phyloP scores from a whole-genome alignment of 2,329 filamentous ascomycete genomes.

The Fusarium denticulatum region DNA sequence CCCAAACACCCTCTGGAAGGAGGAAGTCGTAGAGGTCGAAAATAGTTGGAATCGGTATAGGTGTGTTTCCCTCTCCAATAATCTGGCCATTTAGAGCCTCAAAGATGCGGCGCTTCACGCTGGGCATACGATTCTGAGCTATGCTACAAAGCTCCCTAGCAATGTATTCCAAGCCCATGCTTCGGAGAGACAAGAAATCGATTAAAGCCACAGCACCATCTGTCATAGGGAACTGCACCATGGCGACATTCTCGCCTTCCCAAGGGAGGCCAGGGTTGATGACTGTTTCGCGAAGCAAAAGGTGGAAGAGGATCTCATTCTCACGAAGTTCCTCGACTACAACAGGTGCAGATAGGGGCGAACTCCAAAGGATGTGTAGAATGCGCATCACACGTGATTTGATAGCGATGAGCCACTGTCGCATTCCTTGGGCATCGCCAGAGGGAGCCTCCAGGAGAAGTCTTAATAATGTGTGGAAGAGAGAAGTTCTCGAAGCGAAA shows the following conservation, averaged over 20 bases:
- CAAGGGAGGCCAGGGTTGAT: conserved; percentile 76
- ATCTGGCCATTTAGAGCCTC: conserved; percentile 83
- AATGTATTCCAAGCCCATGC: conserved; percentile 84
- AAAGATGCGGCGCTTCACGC: conserved; percentile 73
- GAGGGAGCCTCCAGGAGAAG: conserved; percentile 77
- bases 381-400: conserved; percentile 77
- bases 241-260: conserved; percentile 72
- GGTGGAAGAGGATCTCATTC: conserved; percentile 81
- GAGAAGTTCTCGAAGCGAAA: conserved; percentile 76
- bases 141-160: conserved; percentile 85
- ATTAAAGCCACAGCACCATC: conserved; percentile 75
- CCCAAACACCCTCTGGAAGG: conserved; percentile 61
- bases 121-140: conserved; percentile 74
- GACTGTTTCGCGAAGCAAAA: conserved; percentile 77
- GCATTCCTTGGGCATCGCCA: conserved; percentile 67
- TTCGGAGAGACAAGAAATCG: conserved; percentile 81
- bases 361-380: conserved; percentile 83
- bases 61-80: conserved; percentile 71
- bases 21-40: conserved; percentile 96
- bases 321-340: conserved; percentile 82
- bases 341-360: conserved; percentile 78
- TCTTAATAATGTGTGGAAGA: conserved; percentile 84
- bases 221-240: conserved; percentile 74
- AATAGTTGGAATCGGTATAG: conserved; percentile 75
- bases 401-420: conserved; percentile 74